Evolutionary conservation across 1,284 basidiomycete genomes (phyloP).

Genomic region (Hemileia vastatrix): DNA sequence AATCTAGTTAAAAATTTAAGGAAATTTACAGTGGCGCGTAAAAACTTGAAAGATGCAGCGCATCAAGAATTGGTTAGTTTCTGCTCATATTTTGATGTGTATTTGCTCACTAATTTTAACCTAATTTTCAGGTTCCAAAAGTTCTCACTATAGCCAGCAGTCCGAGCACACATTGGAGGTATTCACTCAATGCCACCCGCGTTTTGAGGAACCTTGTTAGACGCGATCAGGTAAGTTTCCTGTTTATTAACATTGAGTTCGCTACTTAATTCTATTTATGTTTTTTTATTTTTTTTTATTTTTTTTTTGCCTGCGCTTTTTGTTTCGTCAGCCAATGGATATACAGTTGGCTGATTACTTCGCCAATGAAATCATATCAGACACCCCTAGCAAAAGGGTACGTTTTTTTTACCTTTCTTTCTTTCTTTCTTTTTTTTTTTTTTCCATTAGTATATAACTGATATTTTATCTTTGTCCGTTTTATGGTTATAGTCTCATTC

Average conservation of each 20-base stretch:
- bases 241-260: background rate
- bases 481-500: constrained; percentile 11
- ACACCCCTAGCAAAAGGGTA: constrained; percentile 71
- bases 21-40: background rate
- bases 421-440: too few relatives aligned
- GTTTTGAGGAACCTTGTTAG: constrained; percentile 21
- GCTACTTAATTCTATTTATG: background rate
- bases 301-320: too few relatives aligned
- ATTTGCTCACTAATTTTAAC: background rate
- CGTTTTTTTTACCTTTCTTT: too few relatives aligned
- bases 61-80: constrained; percentile 17
- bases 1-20: background rate
- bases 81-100: background rate
- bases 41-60: background rate
- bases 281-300: background rate
- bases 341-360: constrained; percentile 31
- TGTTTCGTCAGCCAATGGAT: constrained; percentile 21
- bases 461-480: background rate
- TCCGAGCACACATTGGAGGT: constrained; percentile 23
- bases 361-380: constrained; percentile 49
- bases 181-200: constrained; percentile 22
- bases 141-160: constrained; percentile 15
- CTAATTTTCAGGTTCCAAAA: constrained; percentile 8
- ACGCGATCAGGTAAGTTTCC: constrained; percentile 21
- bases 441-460: background rate